Evolutionary conservation across 2,329 filamentous ascomycete species (phyloP), one percentile per base, ranked within the genome.

Genomic region (Dichotomopilus funicola): DNA sequence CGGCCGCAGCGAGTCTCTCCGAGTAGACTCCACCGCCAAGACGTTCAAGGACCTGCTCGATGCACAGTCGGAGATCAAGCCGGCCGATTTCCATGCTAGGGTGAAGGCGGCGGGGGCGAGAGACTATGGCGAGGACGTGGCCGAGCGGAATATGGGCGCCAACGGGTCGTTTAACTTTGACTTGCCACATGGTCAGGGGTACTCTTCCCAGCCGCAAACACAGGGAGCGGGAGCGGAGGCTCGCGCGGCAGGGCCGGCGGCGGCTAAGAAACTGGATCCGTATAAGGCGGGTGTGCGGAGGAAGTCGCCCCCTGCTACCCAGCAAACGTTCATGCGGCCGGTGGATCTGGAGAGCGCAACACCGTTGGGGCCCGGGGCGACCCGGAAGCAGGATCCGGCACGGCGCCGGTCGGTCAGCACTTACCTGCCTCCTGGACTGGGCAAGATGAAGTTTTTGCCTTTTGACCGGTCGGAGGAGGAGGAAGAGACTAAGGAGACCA

Each of bases 61-160:
- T 59, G 81, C 81, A 0, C 78, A 81, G 57, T 78, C 78, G 0
- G 76, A 73, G 33, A 70, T 83, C 41, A 75, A 67, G 34, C 73
- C 75, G 0, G 68, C 72, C 2, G 73, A 80, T 57, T 82, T 82
- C 60, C 69, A 70, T 48, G 70, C 71, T 8, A 72, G 79, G 12
- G 62, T 82, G 2, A 67, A 74, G 53, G 79, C 80, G 1, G 65
- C 78, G 0, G 81, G 80, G 1, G 70, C 72, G 0, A 73, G 75
- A 44, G 76, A 80, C 49, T 85, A 82, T 61, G 82, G 78, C n/a
- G 84, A 87, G 64, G 82, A 85, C 64, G 81, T 86, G 1, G 82
- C 81, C 1, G 81, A 85, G 60, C 74, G 83, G 37, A 86, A 86
- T 58, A 71, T 82, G 46, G 68, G 66, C 4, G 65, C 71, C 31